Evolutionary conservation across 2,329 filamentous ascomycete genomes (phyloP).

Genomic region (Dryadomyces sulphureus): DNA sequence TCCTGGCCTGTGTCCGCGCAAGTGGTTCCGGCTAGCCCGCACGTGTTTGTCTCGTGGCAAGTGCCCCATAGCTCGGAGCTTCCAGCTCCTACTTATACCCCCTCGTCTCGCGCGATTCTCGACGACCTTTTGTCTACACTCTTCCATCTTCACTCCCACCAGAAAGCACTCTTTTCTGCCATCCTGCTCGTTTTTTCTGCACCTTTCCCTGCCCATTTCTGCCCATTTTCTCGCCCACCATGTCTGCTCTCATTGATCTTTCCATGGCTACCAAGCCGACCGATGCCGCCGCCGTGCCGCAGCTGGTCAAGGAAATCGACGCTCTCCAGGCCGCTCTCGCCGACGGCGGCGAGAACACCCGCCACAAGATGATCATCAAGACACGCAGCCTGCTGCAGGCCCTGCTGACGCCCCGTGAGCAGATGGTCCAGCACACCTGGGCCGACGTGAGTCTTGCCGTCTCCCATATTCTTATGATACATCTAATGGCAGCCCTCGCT

Average conservation of each 20-base stretch:
- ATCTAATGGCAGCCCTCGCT: neutral
- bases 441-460: conserved; percentile 3
- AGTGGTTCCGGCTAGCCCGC: too few relatives aligned
- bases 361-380: conserved; percentile 4
- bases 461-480: neutral
- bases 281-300: conserved; percentile 2
- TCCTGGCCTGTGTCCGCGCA: too few relatives aligned
- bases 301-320: conserved; percentile 5
- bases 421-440: conserved; percentile 8
- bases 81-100: too few relatives aligned
- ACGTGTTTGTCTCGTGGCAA: too few relatives aligned
- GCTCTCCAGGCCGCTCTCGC: neutral
- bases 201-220: neutral
- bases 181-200: too few relatives aligned
- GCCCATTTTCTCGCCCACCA: neutral
- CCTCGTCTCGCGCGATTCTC: too few relatives aligned
- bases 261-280: neutral
- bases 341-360: conserved; percentile 4
- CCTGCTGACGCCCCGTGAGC: conserved; percentile 5
- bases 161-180: too few relatives aligned
- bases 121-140: too few relatives aligned
- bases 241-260: neutral
- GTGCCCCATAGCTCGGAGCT: too few relatives aligned
- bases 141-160: too few relatives aligned
- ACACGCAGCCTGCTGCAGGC: conserved; percentile 3